Base-by-base conservation (phyloP, 2,329 filamentous ascomycete species). In the Ophiostoma triangulosporum region DNA sequence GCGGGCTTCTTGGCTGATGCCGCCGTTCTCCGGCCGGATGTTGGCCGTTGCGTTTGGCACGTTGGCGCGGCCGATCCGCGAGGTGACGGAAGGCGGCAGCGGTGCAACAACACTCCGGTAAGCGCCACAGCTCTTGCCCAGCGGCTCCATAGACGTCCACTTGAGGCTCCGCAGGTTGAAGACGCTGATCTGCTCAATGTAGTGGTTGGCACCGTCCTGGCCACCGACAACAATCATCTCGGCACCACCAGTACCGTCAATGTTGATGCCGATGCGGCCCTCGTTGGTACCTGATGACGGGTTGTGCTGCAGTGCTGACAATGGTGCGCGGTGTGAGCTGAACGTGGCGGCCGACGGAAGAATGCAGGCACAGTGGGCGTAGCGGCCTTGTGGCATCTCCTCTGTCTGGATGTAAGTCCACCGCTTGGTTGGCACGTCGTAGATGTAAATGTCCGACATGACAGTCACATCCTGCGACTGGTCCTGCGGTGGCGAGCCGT, bases 141-240 rank as follows among this genome's bases (percentile, higher is more conserved):
- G 74, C 1, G 83, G 75, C 58, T 88, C 87, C 1, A 89, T 96
- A 17, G 86, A 88, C 1, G 88, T 95, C 93, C 93, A 98, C 69
- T 93, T 95, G 56, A 97, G 71, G 65, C 88, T 96, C 49, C 93
- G 81, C 26, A 98, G 73, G 63, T 98, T 98, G 73, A 98, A 98
- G 3, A 98, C 88, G 65, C 89, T 97, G 59, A 98, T 94, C 68
- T 98, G 89, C 68, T 98, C 91, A 60, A 98, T 98, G 64, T 98
- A 98, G 66, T 95, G 90, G 66, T 98, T 98, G n/a, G 85, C 84
- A 52, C 87, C 93, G 64, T 98, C 93, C 67, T 98, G 93, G 0
- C 93, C 93, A 56, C 93, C 93, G 7, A 97, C 90, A 14, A 98
- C 84, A 6, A 98, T 80, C 91, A 98, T 96, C 66, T 98, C 91